These are phyloP conservation scores for Clitoria ternatea DNA, from an alignment of 306 rosid genomes.

Conservation along the genomic window DNA sequence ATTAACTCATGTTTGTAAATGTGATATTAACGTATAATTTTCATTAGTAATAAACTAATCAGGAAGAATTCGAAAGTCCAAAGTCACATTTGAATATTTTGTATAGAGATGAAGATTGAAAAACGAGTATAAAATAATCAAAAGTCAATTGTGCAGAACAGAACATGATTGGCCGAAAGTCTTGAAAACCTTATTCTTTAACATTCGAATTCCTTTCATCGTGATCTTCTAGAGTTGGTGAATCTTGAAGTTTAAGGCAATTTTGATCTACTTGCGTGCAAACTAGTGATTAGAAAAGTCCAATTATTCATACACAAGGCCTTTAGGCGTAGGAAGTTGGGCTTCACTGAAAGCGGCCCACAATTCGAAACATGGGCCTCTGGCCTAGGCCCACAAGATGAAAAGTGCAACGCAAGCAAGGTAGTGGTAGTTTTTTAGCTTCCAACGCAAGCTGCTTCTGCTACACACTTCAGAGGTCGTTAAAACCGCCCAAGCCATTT, in stretches of 20 bases:
- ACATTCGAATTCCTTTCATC: not conserved
- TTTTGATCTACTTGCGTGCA: not conserved
- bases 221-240: constrained; percentile 13
- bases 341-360: not conserved
- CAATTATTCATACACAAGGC: not conserved
- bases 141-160: constrained; percentile 21
- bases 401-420: constrained; percentile 11
- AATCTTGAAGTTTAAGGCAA: not conserved
- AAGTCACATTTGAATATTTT: not conserved
- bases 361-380: not conserved
- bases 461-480: constrained; percentile 6
- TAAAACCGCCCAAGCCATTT: constrained; percentile 6
- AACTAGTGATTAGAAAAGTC: not conserved
- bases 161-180: not conserved
- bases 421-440: too few species aligned
- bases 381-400: not conserved
- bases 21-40: not conserved
- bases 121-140: not conserved
- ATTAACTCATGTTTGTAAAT: not conserved
- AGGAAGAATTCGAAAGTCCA: not conserved
- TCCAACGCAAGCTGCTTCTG: constrained; percentile 28
- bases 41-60: not conserved
- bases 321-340: not conserved
- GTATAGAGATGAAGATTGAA: not conserved
- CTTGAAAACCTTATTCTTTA: constrained; percentile 3